Conservation (phyloP, 768 basidiomycete genomes). For the Cubamyces sp. region DNA sequence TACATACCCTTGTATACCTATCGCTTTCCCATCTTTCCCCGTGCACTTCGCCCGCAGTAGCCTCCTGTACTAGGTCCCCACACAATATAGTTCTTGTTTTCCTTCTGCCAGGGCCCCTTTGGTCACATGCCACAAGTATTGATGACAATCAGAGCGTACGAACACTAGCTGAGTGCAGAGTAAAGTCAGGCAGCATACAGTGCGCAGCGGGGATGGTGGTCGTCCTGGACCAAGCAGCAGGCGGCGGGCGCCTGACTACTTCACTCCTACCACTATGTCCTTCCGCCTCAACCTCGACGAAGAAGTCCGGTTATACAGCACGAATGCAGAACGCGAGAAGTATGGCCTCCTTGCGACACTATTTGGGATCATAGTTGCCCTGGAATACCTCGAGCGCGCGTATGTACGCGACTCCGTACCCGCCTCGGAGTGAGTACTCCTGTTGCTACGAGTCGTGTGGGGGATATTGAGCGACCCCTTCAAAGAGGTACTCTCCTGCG, state of each 20-base stretch:
- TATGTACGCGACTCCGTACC: constrained; percentile 94
- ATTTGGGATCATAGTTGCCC: constrained; percentile 86
- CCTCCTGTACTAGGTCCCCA: too few relatives aligned
- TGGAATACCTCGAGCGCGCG: constrained; percentile 95
- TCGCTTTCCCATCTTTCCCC: too few relatives aligned
- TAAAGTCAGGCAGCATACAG: too few relatives aligned
- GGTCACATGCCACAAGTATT: too few relatives aligned
- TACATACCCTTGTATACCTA: too few relatives aligned
- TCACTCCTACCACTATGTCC: constrained; percentile 38
- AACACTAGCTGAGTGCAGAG: too few relatives aligned
- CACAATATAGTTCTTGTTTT: too few relatives aligned
- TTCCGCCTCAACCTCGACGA: constrained; percentile 73
- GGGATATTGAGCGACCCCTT: constrained; percentile 33
- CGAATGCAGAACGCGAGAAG: constrained; percentile 87
- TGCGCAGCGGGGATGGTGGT: not conserved
- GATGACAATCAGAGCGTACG: too few relatives aligned
- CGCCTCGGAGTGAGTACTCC: constrained; percentile 75
- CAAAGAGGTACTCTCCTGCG: constrained; percentile 91
- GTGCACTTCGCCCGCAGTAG: too few relatives aligned
- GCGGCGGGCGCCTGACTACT: constrained; percentile 5
- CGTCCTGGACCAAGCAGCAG: not conserved
- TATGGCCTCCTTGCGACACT: constrained; percentile 87
- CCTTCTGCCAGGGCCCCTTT: too few relatives aligned
- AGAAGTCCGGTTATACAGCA: constrained; percentile 87
- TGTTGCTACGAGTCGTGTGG: not conserved